Base-by-base conservation (phyloP, 1,139 yeast genomes). In the Lodderomyces oxycetoniae region DNA sequence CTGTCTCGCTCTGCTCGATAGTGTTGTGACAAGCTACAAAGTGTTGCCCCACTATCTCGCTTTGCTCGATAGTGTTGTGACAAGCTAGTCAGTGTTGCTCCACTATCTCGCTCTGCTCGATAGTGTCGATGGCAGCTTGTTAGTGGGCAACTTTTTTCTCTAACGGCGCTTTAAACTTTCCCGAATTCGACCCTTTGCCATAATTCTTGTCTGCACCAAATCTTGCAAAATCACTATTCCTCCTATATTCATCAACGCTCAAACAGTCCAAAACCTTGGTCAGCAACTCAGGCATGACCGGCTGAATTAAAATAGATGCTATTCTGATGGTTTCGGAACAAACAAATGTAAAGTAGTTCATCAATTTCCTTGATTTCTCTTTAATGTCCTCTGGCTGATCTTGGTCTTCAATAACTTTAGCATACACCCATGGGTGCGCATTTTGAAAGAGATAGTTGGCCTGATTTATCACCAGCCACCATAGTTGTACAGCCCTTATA, bases 291-390 rank as follows among this genome's bases (percentile, higher is more conserved):
- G 97, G 97, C 31, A 85, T 75, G 17, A 89, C 65, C 1, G 96
- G 87, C 39, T 71, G 75, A 17, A 84, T 65, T 26, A 85, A 52
- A 9, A 91, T 76, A 0, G 91, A 70, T 11, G 75, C 53, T 0
- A 86, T 71, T 40, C 98, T 69, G 11, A 79, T 68, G 1, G 79
- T 70, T 47, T 91, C 97, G 9, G 85, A 73, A 1, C 86, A 83
- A 16, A 74, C 53, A 41, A 71, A 77, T 2, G 88, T 75, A 10
- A 77, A 70, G 32, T 67, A 60, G 49, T 74, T 77, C 42, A 71
- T 78, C 5, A 63, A 30, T 11, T 58, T 50, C 9, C 48, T 35
- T 26, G 49, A 47, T 11, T 44, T 30, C 10, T 49, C 44, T 8
- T 38, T 37, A 9, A 44, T 45, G 4, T 15, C 28, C 17, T 10